Conservation (phyloP, 1,139 yeast genomes). For the Pichia sp. region DNA sequence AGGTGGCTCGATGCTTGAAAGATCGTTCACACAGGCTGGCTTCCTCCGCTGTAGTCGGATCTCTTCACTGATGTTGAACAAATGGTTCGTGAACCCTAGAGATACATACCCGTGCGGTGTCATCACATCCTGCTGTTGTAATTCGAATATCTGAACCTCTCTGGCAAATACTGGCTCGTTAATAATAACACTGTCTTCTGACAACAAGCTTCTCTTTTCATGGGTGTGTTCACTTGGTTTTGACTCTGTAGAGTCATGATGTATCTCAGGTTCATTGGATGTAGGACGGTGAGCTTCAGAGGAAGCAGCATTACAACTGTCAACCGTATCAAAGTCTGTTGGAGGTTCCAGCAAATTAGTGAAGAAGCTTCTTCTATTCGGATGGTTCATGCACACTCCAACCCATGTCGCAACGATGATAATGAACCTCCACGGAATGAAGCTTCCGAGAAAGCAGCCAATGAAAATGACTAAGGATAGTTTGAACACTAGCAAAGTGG, state of each 20-base stretch:
- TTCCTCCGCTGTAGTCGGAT: conserved; percentile 54
- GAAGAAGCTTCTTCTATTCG: conserved; percentile 29
- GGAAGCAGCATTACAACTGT: no score
- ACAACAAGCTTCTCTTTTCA: conserved; percentile 1
- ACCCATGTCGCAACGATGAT: conserved; percentile 61
- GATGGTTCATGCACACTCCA: conserved; percentile 51
- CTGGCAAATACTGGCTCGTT: conserved; percentile 66
- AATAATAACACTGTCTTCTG: conserved; percentile 37
- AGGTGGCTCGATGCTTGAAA: conserved; percentile 66
- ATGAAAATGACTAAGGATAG: conserved; percentile 35
- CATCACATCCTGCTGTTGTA: conserved; percentile 64
- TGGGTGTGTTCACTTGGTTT: background rate
- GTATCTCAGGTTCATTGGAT: no score
- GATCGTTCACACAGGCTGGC: conserved; percentile 63
- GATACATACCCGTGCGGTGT: conserved; percentile 56
- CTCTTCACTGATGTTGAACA: conserved; percentile 54
- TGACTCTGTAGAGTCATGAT: no score
- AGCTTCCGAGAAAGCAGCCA: conserved; percentile 55
- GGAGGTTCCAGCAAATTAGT: conserved; percentile 10
- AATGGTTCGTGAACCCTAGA: conserved; percentile 44
- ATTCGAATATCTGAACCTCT: conserved; percentile 72
- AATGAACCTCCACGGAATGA: conserved; percentile 64
- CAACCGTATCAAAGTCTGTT: no score
- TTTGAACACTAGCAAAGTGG: conserved; percentile 51
- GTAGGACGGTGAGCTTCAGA: no score